Evolutionary conservation across 352 stramenopile genomes (phyloP), one percentile per base, ranked within the genome.

Genomic region (Globisporangium iwayamae): DNA sequence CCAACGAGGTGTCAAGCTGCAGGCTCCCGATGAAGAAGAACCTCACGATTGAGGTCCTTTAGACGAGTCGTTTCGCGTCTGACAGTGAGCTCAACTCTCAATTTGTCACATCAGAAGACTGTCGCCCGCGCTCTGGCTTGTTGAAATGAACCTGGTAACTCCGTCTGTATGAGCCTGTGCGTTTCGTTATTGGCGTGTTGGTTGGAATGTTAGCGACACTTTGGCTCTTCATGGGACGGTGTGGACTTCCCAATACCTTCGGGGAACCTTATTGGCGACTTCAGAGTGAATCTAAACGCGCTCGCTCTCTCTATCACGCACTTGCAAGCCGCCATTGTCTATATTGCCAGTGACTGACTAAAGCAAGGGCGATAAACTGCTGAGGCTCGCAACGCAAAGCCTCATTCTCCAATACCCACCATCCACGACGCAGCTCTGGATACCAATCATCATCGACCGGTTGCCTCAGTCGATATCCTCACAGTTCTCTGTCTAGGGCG

Each of bases 391-490:
- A 28, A 18, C 1, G 9, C 47, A 36, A n/a, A 18, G 32, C 20
- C 16, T 53, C 22, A 53, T n/a, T 53, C 25, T 36, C 22, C 22
- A 36, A 54, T 34, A 36, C 22, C 28, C 47, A 36, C 47, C 10
- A 54, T 54, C 47, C 47, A 54, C 20, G 47, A 54, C 47, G 14
- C 47, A 46, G 47, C 47, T 54, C 47, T 54, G 47, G 47, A 54
- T 54, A 54, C 47, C 25, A 16, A n/a, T 10, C 10, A 20, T n/a
- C 10, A 54, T 36, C 47, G 32, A 36, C 32, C 32, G 47, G 22
- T 22, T 9, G 11, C 8, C 22, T 34, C 20, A 0, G 22, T 54
- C 47, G 47, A 54, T 54, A 54, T 10, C 22, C 10, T 36, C 47
- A 9, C 20, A n/a, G 20, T 18, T 18, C 9, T 14, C 25, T 4